phyloP scores from a whole-genome alignment of 805 yeast genomes.

The Scheffersomyces stipitis region DNA sequence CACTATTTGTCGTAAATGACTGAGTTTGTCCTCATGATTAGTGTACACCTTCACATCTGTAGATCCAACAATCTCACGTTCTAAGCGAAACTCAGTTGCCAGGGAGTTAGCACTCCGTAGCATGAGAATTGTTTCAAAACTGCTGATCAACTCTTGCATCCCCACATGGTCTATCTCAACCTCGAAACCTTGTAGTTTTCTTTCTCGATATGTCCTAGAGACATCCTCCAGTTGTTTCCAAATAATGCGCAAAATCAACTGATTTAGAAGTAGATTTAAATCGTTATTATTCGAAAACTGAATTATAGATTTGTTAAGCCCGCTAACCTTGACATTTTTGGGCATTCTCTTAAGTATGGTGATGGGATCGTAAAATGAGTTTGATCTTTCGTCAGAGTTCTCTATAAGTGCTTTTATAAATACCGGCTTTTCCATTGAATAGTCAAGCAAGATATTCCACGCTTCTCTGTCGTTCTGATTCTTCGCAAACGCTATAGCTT shows the following conservation, averaged over 20 bases:
- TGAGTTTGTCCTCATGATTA: background rate
- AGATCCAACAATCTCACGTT: background rate
- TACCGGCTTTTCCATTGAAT: slow-evolving; percentile 69
- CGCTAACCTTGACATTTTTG: slow-evolving; percentile 58
- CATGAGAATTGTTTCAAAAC: background rate
- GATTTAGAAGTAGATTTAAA: slow-evolving; percentile 49
- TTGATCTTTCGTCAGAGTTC: slow-evolving; percentile 56
- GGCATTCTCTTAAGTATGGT: slow-evolving; percentile 68
- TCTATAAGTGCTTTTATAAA: slow-evolving; percentile 75
- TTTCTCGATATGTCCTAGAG: slow-evolving; percentile 19
- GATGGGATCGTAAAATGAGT: slow-evolving; percentile 55
- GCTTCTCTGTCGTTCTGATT: slow-evolving; percentile 68
- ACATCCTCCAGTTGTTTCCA: slow-evolving; percentile 29
- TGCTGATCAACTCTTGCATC: background rate
- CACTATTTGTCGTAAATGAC: background rate
- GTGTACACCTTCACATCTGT: background rate
- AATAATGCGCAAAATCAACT: slow-evolving; percentile 46
- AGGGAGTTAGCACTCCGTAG: background rate
- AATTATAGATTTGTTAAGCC: slow-evolving; percentile 58
- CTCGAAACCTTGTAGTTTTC: slow-evolving; percentile 27
- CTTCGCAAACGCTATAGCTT: slow-evolving; percentile 78
- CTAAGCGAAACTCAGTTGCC: background rate
- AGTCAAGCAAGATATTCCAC: slow-evolving; percentile 74
- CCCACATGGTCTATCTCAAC: slow-evolving; percentile 12
- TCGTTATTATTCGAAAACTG: slow-evolving; percentile 66